phyloP scores from a whole-genome alignment of 225 moss, liverwort and hornwort species.

The Pseudoscleropodium purum region DNA sequence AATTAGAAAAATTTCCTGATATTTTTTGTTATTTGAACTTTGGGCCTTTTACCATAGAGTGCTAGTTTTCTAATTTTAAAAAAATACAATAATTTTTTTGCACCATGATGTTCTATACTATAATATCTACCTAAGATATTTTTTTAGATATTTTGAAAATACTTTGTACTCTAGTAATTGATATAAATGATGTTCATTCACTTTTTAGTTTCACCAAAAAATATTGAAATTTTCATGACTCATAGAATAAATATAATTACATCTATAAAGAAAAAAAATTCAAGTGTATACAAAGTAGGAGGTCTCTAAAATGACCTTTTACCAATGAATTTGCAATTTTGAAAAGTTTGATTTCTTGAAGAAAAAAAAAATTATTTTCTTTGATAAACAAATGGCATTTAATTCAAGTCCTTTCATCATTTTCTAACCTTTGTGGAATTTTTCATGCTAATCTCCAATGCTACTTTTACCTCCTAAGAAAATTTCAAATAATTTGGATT shows the following conservation, averaged over 20 bases:
- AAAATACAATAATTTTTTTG: fast-evolving
- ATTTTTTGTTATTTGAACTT: background rate
- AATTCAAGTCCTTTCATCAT: background rate
- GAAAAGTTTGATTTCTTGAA: background rate
- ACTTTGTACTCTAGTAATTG: background rate
- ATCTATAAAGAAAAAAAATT: background rate
- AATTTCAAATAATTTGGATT: too few species aligned
- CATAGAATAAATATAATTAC: background rate
- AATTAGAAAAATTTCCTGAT: background rate
- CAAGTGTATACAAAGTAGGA: background rate
- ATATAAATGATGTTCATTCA: background rate
- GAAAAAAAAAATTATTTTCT: too few species aligned
- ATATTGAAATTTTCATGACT: background rate
- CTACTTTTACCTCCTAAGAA: too few species aligned
- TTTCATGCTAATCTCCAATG: too few species aligned
- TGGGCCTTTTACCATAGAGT: background rate
- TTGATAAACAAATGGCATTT: background rate
- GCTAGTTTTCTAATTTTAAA: background rate
- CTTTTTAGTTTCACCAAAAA: background rate
- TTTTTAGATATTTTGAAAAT: background rate
- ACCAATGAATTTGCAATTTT: background rate
- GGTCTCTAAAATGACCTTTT: background rate
- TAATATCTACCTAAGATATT: background rate
- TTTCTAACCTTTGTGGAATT: fast-evolving
- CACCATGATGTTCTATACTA: background rate